phyloP scores from a whole-genome alignment of 2,329 filamentous ascomycete species.

The Xylaria sp. region DNA sequence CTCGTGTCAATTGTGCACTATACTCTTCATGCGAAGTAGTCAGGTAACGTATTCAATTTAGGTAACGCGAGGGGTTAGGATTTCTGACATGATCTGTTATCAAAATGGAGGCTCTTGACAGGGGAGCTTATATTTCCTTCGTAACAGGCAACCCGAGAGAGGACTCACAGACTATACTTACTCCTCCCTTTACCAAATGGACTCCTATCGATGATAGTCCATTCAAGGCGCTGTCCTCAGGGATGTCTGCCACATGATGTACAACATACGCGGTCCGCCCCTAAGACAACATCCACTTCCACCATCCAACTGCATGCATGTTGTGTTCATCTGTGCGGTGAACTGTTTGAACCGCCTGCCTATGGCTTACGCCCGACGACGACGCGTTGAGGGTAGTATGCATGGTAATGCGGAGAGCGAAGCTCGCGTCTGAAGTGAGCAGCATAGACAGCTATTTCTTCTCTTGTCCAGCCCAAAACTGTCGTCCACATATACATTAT shows the following conservation, averaged over 20 bases:
- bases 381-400: slow-evolving; percentile 43
- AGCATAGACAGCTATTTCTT: slow-evolving; percentile 46
- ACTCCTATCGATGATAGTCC: neutral
- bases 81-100: slow-evolving; percentile 4
- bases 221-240: neutral
- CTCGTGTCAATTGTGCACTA: neutral
- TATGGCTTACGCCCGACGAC: slow-evolving; percentile 46
- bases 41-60: neutral
- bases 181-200: neutral
- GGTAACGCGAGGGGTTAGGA: neutral
- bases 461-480: slow-evolving; percentile 43
- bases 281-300: neutral
- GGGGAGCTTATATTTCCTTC: neutral
- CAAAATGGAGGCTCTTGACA: neutral
- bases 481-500: slow-evolving; percentile 45
- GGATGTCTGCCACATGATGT: neutral
- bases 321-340: neutral
- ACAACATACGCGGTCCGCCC: neutral
- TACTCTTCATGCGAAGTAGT: neutral
- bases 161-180: neutral
- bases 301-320: neutral
- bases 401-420: slow-evolving; percentile 39
- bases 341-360: neutral
- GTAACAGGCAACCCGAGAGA: neutral
- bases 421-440: slow-evolving; percentile 46